Conservation (phyloP, 2,329 filamentous ascomycete genomes). For the Hymenoscyphus infarciens region DNA sequence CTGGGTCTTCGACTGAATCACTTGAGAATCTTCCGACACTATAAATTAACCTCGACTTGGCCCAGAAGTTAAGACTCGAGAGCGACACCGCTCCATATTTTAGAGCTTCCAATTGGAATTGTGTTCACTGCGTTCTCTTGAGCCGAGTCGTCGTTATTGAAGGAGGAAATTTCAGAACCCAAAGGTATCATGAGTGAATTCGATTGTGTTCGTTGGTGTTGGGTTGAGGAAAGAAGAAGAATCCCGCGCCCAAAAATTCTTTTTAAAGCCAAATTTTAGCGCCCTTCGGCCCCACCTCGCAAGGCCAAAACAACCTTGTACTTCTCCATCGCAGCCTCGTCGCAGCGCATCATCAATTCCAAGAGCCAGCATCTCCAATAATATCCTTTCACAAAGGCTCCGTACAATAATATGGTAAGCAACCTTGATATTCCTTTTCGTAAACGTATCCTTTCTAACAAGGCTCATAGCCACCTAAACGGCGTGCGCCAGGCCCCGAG, state of each 20-base stretch:
- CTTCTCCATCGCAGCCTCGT: constrained; percentile 1
- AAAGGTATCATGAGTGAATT: neutral
- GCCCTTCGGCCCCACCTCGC: constrained; percentile 6
- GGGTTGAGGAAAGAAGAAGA: constrained; percentile 11
- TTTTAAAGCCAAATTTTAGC: constrained; percentile 6
- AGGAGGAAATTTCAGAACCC: neutral
- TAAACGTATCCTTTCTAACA: neutral
- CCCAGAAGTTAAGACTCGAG: neutral
- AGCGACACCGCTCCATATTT: neutral
- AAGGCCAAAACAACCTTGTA: constrained; percentile 13
- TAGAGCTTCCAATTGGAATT: neutral
- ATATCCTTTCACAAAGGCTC: neutral
- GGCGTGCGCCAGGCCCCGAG: constrained; percentile 24
- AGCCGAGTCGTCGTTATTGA: neutral
- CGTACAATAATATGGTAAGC: neutral
- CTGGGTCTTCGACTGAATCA: neutral
- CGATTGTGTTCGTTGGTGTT: constrained; percentile 5
- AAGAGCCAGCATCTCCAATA: neutral
- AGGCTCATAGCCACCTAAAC: constrained; percentile 30
- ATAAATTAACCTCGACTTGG: neutral
- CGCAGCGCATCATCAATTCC: neutral
- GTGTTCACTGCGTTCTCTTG: neutral
- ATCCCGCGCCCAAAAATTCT: constrained; percentile 5
- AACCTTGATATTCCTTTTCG: too few relatives aligned
- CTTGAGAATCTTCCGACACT: neutral